phyloP scores from a whole-genome alignment of 306 rosid genomes.

The Spatholobus suberectus region DNA sequence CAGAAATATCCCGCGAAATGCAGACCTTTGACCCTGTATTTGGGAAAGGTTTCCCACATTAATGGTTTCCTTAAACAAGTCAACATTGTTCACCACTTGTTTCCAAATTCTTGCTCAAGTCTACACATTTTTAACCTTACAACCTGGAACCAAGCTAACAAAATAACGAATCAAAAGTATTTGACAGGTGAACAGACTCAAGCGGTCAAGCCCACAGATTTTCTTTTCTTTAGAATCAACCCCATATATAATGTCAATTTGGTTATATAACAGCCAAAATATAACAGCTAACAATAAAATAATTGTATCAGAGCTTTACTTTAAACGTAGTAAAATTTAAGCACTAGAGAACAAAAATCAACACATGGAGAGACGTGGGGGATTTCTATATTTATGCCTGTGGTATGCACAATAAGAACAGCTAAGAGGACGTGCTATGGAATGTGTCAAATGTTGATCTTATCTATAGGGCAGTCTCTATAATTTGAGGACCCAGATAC shows the following conservation, averaged over 20 bases:
- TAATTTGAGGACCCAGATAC: slow-evolving; percentile 67
- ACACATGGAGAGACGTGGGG: neutral
- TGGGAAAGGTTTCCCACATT: neutral
- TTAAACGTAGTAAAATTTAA: neutral
- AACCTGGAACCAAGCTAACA: neutral
- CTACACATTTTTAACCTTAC: neutral
- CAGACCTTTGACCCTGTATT: neutral
- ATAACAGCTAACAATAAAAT: neutral
- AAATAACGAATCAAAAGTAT: neutral
- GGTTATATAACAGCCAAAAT: neutral
- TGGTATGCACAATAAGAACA: slow-evolving; percentile 27
- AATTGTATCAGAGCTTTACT: neutral
- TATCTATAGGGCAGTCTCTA: slow-evolving; percentile 31
- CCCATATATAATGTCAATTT: neutral
- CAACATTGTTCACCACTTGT: neutral
- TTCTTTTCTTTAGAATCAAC: neutral
- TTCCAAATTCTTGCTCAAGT: neutral
- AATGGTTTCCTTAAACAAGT: neutral
- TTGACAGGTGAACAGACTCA: neutral
- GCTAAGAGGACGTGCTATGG: slow-evolving; percentile 9
- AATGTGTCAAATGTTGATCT: neutral
- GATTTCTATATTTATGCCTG: slow-evolving; percentile 1
- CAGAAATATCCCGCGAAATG: neutral
- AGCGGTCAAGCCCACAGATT: slow-evolving; percentile 22
- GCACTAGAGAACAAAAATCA: neutral